A percentile compares a stretch with the other conserved stretches of the same genome.
Evolutionary conservation across 805 yeast genomes (phyloP).

Genomic region (Torulaspora gathmanii): DNA sequence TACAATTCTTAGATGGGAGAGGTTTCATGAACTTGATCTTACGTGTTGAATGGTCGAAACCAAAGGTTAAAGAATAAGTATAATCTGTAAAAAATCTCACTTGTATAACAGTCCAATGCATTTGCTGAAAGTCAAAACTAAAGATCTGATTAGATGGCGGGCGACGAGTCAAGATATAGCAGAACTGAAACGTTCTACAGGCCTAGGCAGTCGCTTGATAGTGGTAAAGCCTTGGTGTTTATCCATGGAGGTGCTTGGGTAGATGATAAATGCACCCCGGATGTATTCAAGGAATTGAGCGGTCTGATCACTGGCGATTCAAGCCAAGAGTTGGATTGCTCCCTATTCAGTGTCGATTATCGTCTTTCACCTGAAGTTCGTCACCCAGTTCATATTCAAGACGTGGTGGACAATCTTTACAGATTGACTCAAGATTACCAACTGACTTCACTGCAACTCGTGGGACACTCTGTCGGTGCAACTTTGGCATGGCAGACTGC

Average conservation of each 20-base stretch:
- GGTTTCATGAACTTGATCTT: conserved; percentile 88
- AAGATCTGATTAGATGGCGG: neutral
- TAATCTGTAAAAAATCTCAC: neutral
- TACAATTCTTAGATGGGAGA: conserved; percentile 74
- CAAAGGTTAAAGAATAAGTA: conserved; percentile 22
- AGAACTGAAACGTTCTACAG: conserved; percentile 15
- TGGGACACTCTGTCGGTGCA: conserved; percentile 85
- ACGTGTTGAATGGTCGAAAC: conserved; percentile 58
- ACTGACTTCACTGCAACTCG: conserved; percentile 35
- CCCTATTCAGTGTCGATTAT: conserved; percentile 48
- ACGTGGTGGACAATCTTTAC: conserved; percentile 46
- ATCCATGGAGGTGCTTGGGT: conserved; percentile 93
- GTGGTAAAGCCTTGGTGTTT: conserved; percentile 42
- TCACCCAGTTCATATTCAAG: conserved; percentile 60
- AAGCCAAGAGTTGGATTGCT: conserved; percentile 8
- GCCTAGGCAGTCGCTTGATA: neutral
- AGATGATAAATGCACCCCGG: conserved; percentile 56
- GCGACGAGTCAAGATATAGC: conserved; percentile 4
- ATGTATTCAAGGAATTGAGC: conserved; percentile 45
- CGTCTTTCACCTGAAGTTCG: conserved; percentile 56
- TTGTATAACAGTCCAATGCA: conserved; percentile 8
- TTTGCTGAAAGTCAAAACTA: conserved; percentile 3
- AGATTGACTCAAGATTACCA: conserved; percentile 19
- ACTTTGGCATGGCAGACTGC: conserved; percentile 55
- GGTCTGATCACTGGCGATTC: conserved; percentile 15